Evolutionary conservation across 2,329 filamentous ascomycete species (phyloP).

Genomic region (Alternaria rosae): DNA sequence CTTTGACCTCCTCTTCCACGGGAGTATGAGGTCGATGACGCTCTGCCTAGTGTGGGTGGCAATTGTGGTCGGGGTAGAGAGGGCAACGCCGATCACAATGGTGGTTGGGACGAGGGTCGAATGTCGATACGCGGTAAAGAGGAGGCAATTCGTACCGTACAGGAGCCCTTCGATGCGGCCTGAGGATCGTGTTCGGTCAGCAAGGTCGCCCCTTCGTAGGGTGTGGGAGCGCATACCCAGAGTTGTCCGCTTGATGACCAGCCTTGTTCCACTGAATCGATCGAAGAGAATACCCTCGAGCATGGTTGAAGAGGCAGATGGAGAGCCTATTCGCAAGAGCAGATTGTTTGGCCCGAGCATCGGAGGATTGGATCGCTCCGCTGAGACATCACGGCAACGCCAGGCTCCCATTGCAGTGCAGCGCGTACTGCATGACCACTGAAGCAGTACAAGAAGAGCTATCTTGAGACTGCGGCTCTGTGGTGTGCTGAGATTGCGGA

Average conservation of each 20-base stretch:
- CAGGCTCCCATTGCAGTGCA: neutral
- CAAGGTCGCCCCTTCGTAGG: neutral
- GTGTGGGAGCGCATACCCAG: neutral
- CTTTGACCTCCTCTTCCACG: neutral
- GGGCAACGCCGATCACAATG: neutral
- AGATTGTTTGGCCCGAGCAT: neutral
- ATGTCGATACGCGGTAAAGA: too few species aligned
- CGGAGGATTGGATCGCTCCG: neutral
- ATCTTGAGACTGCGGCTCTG: fast-evolving
- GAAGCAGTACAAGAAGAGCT: neutral
- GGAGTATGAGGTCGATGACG: neutral
- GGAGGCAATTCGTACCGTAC: neutral
- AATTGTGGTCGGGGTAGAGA: neutral
- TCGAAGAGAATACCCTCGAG: neutral
- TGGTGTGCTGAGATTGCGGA: neutral
- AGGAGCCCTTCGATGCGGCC: neutral
- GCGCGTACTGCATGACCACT: neutral
- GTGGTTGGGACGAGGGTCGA: neutral
- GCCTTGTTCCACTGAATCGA: neutral
- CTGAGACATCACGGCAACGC: neutral
- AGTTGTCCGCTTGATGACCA: neutral
- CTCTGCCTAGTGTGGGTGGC: neutral
- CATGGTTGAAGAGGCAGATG: neutral
- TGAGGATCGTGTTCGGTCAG: neutral
- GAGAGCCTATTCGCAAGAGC: neutral